Base-by-base conservation (phyloP, 305 asterid genomes). In the Plantago rigida region DNA sequence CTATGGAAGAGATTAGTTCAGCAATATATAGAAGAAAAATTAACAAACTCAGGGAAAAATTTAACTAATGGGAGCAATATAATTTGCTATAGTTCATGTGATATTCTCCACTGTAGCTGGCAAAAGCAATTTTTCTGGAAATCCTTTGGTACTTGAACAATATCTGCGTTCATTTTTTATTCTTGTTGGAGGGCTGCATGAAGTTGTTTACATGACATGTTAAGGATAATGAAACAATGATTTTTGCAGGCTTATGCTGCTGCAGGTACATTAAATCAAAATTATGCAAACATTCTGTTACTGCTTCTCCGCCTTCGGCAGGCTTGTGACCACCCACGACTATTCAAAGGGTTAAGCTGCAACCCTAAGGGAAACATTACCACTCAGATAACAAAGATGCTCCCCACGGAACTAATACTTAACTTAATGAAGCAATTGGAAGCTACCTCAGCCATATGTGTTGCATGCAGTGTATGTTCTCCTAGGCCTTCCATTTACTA, bases 241-340 rank as follows among this genome's bases (percentile, higher is more conserved):
- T 14, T 47, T 60, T 76, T 72, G 70, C 86, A 92, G 98, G 95
- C 87, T 66, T 92, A 84, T 80, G 98, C 98, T 75, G 96, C 87
- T 76, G 98, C 98, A 67, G 98, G 99, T 70, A 92, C 96, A 50
- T 81, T 92, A 51, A 84, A 68, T 72, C 99, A 92, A 80, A 92
- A 92, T 73, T 92, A 92, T 79, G 99, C 96, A 57, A 92, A 86
- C 72, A 88, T 92, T 66, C 75, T 92, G 13, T 73, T 92, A 82
- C 63, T 92, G 94, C 96, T 92, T 73, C 81, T 92, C 64, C 93
- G 96, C 41, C 96, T 92, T 69, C 95, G 99, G 62, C 99, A 92
- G 77, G 96, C 96, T 63, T 92, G 99, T 78, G 99, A 86, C 79
- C 99, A 92, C 77, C 96, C 96, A 3, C 75, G 81, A 67, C 98